phyloP scores from a whole-genome alignment of 768 basidiomycete species.

The Amanita jacksonii region DNA sequence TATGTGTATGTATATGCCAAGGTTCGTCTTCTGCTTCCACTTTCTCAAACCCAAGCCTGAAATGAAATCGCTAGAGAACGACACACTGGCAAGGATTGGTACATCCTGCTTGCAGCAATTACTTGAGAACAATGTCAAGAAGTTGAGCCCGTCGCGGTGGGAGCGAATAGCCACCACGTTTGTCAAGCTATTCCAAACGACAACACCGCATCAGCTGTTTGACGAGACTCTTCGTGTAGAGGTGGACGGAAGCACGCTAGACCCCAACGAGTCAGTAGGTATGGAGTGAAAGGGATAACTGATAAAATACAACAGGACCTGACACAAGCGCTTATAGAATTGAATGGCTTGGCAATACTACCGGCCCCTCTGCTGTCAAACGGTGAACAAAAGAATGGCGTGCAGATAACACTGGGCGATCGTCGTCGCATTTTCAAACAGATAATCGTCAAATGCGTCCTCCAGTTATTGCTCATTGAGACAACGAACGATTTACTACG shows the following conservation, averaged over 20 bases:
- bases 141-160: constrained; percentile 80
- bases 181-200: constrained; percentile 93
- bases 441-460: constrained; percentile 99
- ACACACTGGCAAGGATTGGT: constrained; percentile 93
- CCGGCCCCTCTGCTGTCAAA: constrained; percentile 82
- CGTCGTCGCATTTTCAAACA: constrained; percentile 90
- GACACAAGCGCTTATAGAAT: constrained; percentile 30
- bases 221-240: constrained; percentile 87
- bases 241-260: constrained; percentile 50
- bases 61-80: constrained; percentile 65
- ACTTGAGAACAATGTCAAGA: constrained; percentile 84
- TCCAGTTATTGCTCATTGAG: constrained; percentile 93
- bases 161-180: constrained; percentile 88
- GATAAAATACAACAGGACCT: background rate
- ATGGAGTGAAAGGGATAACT: background rate
- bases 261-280: constrained; percentile 43
- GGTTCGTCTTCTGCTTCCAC: constrained; percentile 39
- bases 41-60: constrained; percentile 9
- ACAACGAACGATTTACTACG: constrained; percentile 93
- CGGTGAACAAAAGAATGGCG: constrained; percentile 41
- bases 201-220: constrained; percentile 94
- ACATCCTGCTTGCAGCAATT: constrained; percentile 97
- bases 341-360: constrained; percentile 59
- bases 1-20: constrained; percentile 98
- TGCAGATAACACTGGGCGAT: constrained; percentile 50